Evolutionary conservation across 306 rosid species (phyloP).

Genomic region (Cicer yamashitae): DNA sequence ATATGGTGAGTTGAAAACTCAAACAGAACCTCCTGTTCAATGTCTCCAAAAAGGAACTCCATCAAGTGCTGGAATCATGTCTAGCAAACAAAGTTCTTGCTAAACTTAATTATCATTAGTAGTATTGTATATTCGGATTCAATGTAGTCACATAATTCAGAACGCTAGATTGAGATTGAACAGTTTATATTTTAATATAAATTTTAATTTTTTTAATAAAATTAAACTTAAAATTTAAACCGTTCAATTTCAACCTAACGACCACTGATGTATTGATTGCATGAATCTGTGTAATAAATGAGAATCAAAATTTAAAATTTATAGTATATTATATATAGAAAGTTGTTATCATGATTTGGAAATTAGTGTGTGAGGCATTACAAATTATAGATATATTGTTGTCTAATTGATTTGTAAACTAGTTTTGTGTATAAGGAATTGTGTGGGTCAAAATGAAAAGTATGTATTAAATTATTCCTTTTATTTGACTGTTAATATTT

Average conservation of each 20-base stretch:
- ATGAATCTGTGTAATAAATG: too few species aligned
- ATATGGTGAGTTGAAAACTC: conserved; percentile 67
- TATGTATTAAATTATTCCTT: neutral
- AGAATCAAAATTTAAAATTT: too few species aligned
- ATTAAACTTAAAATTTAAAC: too few species aligned
- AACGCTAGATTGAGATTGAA: too few species aligned
- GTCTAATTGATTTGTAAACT: neutral
- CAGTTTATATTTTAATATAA: too few species aligned
- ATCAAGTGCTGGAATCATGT: conserved; percentile 28
- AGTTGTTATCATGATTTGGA: neutral
- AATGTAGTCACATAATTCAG: too few species aligned
- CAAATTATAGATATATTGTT: neutral
- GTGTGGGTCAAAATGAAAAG: neutral
- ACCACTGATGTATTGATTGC: too few species aligned
- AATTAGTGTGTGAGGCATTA: neutral
- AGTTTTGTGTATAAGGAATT: neutral
- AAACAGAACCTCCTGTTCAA: conserved; percentile 59
- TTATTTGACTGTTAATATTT: neutral
- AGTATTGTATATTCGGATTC: too few species aligned
- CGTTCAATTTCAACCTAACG: too few species aligned
- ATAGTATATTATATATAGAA: neutral
- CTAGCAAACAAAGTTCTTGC: conserved; percentile 53
- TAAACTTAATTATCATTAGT: neutral
- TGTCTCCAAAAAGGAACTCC: conserved; percentile 66
- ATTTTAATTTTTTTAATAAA: too few species aligned